Percentiles rank a stretch among this genome's conserved stretches.
Conservation (phyloP, 2,329 filamentous ascomycete genomes). For the Phoma sp. region DNA sequence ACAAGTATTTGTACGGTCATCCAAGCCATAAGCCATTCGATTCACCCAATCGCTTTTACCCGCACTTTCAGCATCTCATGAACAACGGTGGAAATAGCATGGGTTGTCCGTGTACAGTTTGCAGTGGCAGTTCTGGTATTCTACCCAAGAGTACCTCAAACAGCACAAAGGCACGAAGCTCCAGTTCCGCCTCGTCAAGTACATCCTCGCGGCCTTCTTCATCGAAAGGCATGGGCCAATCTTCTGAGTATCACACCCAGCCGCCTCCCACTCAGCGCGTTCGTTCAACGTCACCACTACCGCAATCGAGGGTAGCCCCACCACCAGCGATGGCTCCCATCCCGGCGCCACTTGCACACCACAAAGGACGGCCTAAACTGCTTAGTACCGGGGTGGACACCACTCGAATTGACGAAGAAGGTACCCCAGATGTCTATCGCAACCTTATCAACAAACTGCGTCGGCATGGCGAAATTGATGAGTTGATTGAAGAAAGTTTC, state of each 20-base stretch:
- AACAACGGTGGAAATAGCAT: constrained; percentile 50
- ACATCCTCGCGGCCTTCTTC: background rate
- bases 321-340: background rate
- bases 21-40: constrained; percentile 59
- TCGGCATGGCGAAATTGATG: constrained; percentile 50
- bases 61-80: constrained; percentile 66
- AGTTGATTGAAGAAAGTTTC: constrained; percentile 56
- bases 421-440: constrained; percentile 62
- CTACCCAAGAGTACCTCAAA: constrained; percentile 24
- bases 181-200: constrained; percentile 16
- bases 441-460: constrained; percentile 59
- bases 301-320: background rate
- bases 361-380: constrained; percentile 31
- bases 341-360: background rate
- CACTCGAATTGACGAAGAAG: constrained; percentile 57
- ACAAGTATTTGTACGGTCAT: constrained; percentile 66
- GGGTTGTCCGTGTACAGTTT: constrained; percentile 61
- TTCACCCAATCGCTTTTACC: constrained; percentile 62
- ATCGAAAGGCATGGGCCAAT: background rate
- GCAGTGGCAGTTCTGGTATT: constrained; percentile 38
- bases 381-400: constrained; percentile 28
- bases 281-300: background rate
- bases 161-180: constrained; percentile 6
- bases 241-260: background rate
- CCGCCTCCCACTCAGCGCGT: background rate